A percentile compares a stretch with the other conserved stretches of the same genome.
Evolutionary conservation across 495 filamentous ascomycete genomes (phyloP).

Genomic region (Penicillium soppii): DNA sequence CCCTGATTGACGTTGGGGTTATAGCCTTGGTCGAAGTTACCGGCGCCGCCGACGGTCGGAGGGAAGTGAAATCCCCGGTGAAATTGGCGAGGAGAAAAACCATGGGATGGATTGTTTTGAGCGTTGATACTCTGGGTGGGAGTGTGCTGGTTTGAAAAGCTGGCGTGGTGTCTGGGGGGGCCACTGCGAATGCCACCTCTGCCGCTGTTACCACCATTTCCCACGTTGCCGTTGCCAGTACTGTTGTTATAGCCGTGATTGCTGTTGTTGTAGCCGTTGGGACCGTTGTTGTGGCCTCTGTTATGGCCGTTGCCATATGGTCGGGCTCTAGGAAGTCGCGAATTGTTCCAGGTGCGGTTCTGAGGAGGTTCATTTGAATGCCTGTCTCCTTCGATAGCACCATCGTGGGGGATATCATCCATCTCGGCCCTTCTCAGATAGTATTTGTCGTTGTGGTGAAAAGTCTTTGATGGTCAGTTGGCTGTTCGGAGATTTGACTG

Average conservation of each 20-base stretch:
- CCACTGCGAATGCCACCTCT: not conserved
- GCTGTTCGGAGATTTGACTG: not conserved
- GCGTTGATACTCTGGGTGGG: not conserved
- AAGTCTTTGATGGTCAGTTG: not conserved
- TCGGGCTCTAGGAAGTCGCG: too few relatives aligned
- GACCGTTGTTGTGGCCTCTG: not conserved
- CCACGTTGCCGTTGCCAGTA: not conserved
- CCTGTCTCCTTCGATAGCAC: not conserved
- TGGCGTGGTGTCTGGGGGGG: not conserved
- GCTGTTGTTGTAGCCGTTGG: not conserved
- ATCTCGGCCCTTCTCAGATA: not conserved
- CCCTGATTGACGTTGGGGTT: not conserved
- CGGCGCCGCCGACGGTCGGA: not conserved
- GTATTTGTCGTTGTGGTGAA: not conserved
- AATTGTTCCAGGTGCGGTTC: not conserved
- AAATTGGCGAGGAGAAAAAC: not conserved
- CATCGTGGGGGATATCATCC: not conserved
- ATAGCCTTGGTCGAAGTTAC: slow-evolving; percentile 1
- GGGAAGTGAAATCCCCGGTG: too few relatives aligned
- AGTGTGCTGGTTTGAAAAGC: not conserved
- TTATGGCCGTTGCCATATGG: not conserved
- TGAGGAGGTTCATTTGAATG: not conserved
- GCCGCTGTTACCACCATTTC: not conserved
- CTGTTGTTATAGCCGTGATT: not conserved
- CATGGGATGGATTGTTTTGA: not conserved